Evolutionary conservation across 1,284 basidiomycete genomes (phyloP), one percentile per base, ranked within the genome.

Genomic region (Clitocybe nebularis): DNA sequence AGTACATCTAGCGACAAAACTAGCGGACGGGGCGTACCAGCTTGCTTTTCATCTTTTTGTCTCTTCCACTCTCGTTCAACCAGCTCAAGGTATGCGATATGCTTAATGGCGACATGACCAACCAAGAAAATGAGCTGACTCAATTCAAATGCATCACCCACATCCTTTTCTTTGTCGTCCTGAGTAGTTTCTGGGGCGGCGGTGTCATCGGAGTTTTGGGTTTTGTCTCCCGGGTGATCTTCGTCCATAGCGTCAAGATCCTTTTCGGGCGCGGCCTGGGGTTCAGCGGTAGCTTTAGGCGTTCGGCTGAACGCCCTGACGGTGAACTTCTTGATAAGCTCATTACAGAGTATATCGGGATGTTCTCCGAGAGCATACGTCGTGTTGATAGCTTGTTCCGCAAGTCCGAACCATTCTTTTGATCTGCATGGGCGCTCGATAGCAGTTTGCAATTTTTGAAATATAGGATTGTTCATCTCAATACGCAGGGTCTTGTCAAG

Each of bases 31-130:
- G 17, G 63, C 78, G 44, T 56, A 88, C 91, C 84, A 54, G 84
- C 75, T 39, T 77, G 84, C 46, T 80, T 84, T 59, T 91, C 91
- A 43, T 95, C 92, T 67, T 97, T 98, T 62, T 95, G 85, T 10
- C 93, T 74, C 69, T 99, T 99, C 81, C 90, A 89, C 61, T 99
- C 95, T 26, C 94, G 74, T 64, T 99, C 95, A n/a, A 98, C 88
- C 32, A 97, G 74, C 63, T 99, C 95, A 22, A 99, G 79, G 61
- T 93, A 96, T 17, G 96, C 93, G 44, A 98, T 92, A 50, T 99
- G 93, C 64, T 98, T 98, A 66, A 99, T 90, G 4, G 93, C 93
- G 13, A 96, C 89, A 62, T 99, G 95, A 0, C 95, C 96, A 4
- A 97, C 93, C 29, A 91, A 77, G 59, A 98, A 99, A 5, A 99